Evolutionary conservation across 164 flowering plant genomes (phyloP).

Genomic region (Tinospora cordifolia): DNA sequence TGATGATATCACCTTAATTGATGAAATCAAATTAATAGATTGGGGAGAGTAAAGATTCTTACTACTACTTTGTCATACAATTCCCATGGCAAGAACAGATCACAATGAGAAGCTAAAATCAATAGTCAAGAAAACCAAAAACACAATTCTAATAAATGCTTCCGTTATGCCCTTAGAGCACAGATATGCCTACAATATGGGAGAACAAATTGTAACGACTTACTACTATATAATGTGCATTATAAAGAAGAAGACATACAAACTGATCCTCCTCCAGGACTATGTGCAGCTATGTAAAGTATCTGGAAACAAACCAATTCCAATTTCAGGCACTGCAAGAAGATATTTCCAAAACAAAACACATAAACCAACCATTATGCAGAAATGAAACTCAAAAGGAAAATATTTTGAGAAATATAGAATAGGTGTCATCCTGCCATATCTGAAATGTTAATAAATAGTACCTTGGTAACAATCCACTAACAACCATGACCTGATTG

Average conservation of each 20-base stretch:
- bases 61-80: neutral
- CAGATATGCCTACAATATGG: neutral
- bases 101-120: neutral
- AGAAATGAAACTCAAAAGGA: neutral
- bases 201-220: neutral
- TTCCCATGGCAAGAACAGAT: neutral
- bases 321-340: conserved; percentile 99
- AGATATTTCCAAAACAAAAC: conserved; percentile 51
- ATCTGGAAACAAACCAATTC: conserved; percentile 96
- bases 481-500: conserved; percentile 93
- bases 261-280: conserved; percentile 90
- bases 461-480: conserved; percentile 83
- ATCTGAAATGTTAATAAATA: conserved; percentile 2
- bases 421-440: neutral
- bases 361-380: neutral
- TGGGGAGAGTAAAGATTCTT: neutral
- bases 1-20: too few relatives aligned
- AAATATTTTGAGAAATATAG: neutral
- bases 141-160: neutral
- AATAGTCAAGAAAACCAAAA: neutral
- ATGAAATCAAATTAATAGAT: too few relatives aligned
- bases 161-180: neutral
- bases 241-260: conserved; percentile 36
- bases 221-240: neutral
- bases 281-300: conserved; percentile 75